phyloP scores from a whole-genome alignment of 2,329 filamentous ascomycete genomes.

The Ilyonectria destructans region DNA sequence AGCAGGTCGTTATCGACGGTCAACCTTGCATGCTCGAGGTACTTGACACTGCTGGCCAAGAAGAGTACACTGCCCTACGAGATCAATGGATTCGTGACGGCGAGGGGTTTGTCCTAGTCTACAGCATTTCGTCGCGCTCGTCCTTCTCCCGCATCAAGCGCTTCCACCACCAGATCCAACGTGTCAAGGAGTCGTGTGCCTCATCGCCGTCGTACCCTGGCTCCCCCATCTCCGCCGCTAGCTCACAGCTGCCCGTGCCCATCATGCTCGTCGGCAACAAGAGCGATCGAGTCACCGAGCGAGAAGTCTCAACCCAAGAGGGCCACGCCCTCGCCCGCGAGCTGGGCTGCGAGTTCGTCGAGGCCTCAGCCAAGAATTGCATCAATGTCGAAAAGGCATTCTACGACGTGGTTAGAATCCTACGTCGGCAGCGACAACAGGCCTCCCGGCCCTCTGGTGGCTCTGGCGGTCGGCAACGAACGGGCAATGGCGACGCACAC shows the following conservation, averaged over 20 bases:
- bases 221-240: conserved; percentile 76
- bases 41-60: conserved; percentile 96
- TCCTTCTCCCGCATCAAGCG: conserved; percentile 96
- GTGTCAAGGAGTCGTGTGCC: conserved; percentile 92
- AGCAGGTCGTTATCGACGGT: conserved; percentile 93
- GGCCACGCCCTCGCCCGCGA: conserved; percentile 93
- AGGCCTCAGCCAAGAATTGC: conserved; percentile 97
- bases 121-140: conserved; percentile 97
- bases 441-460: conserved; percentile 59
- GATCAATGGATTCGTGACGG: conserved; percentile 99
- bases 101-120: conserved; percentile 97
- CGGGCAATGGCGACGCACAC: conserved; percentile 56
- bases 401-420: conserved; percentile 94
- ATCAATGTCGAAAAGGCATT: conserved; percentile 99
- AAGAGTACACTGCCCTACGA: conserved; percentile 96
- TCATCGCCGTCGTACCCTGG: conserved; percentile 84
- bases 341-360: conserved; percentile 95
- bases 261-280: conserved; percentile 99
- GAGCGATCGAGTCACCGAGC: conserved; percentile 95
- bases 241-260: conserved; percentile 80
- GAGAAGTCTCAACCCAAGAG: conserved; percentile 97
- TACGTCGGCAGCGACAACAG: conserved; percentile 85
- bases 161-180: conserved; percentile 96
- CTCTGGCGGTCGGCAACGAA: conserved; percentile 57
- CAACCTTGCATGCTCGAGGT: conserved; percentile 98